Evolutionary conservation across 768 basidiomycete genomes (phyloP).

Genomic region (Boletus pseudopeckii): DNA sequence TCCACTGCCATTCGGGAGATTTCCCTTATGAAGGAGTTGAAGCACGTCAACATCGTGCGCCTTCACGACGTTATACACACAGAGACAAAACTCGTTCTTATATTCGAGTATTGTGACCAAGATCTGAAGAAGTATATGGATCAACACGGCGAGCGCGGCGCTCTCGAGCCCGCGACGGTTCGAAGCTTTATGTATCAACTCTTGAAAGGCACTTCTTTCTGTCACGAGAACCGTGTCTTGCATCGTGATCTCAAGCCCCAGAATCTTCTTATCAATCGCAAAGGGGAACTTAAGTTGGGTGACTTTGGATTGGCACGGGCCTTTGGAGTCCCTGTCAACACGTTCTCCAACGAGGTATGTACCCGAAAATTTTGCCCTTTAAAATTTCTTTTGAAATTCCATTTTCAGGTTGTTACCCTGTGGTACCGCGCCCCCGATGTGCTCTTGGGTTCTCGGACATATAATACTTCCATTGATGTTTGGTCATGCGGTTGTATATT

Average conservation of each 20-base stretch:
- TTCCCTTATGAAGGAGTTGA: slow-evolving; percentile 98
- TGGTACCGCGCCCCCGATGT: slow-evolving; percentile 99
- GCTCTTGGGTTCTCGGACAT: slow-evolving; percentile 92
- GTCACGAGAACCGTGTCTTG: slow-evolving; percentile 96
- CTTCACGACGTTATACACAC: slow-evolving; percentile 99
- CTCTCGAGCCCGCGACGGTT: slow-evolving; percentile 82
- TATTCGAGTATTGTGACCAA: slow-evolving; percentile 98
- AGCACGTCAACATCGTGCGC: slow-evolving; percentile 97
- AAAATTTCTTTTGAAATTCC: not conserved
- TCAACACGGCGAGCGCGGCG: slow-evolving; percentile 92
- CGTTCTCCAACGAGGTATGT: slow-evolving; percentile 91
- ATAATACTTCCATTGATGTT: slow-evolving; percentile 97
- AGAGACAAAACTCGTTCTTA: slow-evolving; percentile 94
- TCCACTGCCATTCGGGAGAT: slow-evolving; percentile 99
- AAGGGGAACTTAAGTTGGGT: slow-evolving; percentile 94
- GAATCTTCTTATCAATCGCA: slow-evolving; percentile 95
- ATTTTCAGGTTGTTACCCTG: slow-evolving; percentile 84
- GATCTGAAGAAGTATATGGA: slow-evolving; percentile 99
- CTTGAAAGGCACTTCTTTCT: slow-evolving; percentile 95
- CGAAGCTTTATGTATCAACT: slow-evolving; percentile 98
- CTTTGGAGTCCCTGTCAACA: slow-evolving; percentile 98
- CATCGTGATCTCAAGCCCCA: slow-evolving; percentile 99
- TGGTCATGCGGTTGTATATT: slow-evolving; percentile 99
- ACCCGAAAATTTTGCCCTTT: not conserved
- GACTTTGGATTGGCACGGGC: slow-evolving; percentile 98